phyloP scores from a whole-genome alignment of 1,284 basidiomycete genomes.

The Neolentinus lepideus region DNA sequence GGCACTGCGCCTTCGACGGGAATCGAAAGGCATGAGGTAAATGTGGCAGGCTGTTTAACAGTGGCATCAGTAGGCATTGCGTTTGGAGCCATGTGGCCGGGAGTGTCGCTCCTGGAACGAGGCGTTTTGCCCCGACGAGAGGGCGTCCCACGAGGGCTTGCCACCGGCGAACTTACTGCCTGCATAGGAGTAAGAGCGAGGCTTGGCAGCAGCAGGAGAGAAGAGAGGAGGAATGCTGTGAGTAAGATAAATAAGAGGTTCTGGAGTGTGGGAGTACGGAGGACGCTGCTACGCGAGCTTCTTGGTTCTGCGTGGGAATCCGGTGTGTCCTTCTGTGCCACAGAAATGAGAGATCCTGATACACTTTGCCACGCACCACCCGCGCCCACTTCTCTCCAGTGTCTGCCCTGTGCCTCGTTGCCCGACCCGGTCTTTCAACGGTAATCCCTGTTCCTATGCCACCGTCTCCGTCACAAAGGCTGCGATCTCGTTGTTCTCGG shows the following conservation, averaged over 20 bases:
- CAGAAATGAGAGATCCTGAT: slow-evolving; percentile 1
- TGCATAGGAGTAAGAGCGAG: slow-evolving; percentile 28
- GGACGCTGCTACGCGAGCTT: slow-evolving; percentile 1
- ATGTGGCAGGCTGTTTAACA: slow-evolving; percentile 35
- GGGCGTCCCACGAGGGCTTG: slow-evolving; percentile 44
- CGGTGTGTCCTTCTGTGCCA: slow-evolving; percentile 8
- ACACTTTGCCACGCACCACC: background rate
- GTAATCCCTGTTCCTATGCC: background rate
- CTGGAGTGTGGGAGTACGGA: slow-evolving; percentile 3
- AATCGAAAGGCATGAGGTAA: slow-evolving; percentile 62
- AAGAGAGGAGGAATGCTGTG: slow-evolving; percentile 16
- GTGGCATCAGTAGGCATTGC: slow-evolving; percentile 28
- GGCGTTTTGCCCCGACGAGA: slow-evolving; percentile 52
- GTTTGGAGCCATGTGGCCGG: slow-evolving; percentile 26
- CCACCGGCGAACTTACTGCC: slow-evolving; percentile 30
- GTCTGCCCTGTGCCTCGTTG: background rate
- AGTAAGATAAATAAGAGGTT: slow-evolving; percentile 14
- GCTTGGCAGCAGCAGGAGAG: slow-evolving; percentile 8
- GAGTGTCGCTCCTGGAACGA: slow-evolving; percentile 31
- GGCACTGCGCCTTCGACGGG: slow-evolving; percentile 57
- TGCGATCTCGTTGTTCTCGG: background rate
- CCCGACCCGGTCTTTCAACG: background rate
- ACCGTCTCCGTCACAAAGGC: background rate
- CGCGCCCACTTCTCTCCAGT: background rate
- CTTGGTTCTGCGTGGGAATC: slow-evolving; percentile 19